A percentile compares a stretch with the other conserved stretches of the same genome.
phyloP scores from a whole-genome alignment of 495 filamentous ascomycete genomes.

The Penicillium odoratum region DNA sequence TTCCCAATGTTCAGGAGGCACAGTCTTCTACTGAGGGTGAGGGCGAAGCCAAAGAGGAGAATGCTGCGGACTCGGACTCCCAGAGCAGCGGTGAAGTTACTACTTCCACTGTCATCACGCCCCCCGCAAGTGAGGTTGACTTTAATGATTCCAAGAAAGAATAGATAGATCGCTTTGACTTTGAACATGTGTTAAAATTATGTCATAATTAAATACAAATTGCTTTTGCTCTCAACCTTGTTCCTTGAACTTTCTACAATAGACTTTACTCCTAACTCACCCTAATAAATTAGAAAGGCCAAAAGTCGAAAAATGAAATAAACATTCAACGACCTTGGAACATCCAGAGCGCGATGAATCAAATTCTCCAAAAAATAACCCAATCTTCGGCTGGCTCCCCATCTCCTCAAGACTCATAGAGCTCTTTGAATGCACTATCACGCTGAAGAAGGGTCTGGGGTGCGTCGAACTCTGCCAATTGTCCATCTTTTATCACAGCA shows the following conservation, averaged over 20 bases:
- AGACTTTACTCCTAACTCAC: too few relatives aligned
- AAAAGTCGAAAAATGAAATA: too few relatives aligned
- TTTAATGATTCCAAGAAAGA: background rate
- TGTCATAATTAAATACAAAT: background rate
- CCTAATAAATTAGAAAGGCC: too few relatives aligned
- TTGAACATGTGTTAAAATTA: background rate
- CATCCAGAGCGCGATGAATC: too few relatives aligned
- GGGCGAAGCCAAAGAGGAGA: background rate
- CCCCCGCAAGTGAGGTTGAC: background rate
- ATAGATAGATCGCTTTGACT: background rate
- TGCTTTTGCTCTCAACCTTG: background rate
- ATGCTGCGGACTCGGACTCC: background rate
- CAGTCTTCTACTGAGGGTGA: background rate
- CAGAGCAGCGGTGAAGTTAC: background rate
- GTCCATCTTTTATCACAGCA: constrained; percentile 3
- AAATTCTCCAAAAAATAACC: too few relatives aligned
- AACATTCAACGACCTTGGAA: too few relatives aligned
- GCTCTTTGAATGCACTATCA: constrained; percentile 9
- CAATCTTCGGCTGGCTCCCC: too few relatives aligned
- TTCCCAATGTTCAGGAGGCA: background rate
- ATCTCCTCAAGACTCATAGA: constrained; percentile 6
- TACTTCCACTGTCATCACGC: background rate
- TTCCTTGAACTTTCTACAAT: background rate
- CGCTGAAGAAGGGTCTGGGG: constrained; percentile 2
- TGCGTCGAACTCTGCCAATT: constrained; percentile 8